Base-by-base conservation (phyloP, 1,284 basidiomycete species). In the Trametes hirsuta region DNA sequence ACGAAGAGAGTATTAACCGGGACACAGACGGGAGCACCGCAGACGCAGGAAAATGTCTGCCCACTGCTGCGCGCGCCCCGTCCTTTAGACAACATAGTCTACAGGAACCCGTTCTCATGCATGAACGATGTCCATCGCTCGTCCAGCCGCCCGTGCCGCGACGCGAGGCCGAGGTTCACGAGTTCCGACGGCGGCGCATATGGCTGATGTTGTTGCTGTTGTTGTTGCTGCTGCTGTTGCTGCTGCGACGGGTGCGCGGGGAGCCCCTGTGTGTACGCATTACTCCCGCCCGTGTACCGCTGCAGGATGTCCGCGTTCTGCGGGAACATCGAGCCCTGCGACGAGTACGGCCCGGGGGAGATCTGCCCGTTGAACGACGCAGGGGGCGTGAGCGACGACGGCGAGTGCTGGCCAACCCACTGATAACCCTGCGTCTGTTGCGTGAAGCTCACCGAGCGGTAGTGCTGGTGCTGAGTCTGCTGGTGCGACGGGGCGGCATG, bases 51-150 rank as follows among this genome's bases (percentile, higher is more conserved):
- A 30, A 30, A 30, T 30, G 25, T 47, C 49, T 34, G 25, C 37
- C 51, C 37, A 36, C 30, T 25, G n/a, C 36, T 18, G 18, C 18
- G 18, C 18, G 18, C 18, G 18, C 18, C 18, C 18, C 18, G 18
- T 18, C 18, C 18, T 18, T 18, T 18, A 18, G 18, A 18, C 18
- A 18, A 47, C 37, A 41, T 39, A 46, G 36, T 63, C 47, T 71
- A 72, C 56, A 74, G 53, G 59, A 71, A 72, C 18, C 72, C 72
- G 22, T 66, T 69, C 53, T 74, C 70, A 46, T 72, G 72, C 68
- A 74, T 72, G 67, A 74, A 71, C 48, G 67, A 66, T 25, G 71
- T 68, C 72, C 72, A 74, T 36, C 71, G 61, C 60, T 72, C 69
- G 48, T 71, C 72, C 47, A 74, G 60, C 51, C 69, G 65, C 34